A percentile compares a stretch with the other conserved stretches of the same genome.
phyloP scores from a whole-genome alignment of 2,329 filamentous ascomycete genomes.

The Atkinsonella hypoxylon region DNA sequence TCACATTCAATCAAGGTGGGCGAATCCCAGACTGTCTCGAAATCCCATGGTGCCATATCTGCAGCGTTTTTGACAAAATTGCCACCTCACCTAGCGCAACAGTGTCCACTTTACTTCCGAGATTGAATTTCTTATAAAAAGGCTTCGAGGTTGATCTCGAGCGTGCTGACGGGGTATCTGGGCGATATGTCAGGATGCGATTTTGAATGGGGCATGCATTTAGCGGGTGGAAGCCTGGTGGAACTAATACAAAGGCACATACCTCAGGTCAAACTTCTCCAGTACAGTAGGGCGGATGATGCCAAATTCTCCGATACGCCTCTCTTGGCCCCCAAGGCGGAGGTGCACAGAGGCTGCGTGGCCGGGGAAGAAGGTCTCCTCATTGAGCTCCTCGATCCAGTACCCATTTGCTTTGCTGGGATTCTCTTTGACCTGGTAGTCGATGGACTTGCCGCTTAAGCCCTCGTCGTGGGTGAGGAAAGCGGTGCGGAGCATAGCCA shows the following conservation, averaged over 20 bases:
- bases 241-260: slow-evolving; percentile 16
- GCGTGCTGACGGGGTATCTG: slow-evolving; percentile 80
- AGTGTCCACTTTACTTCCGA: slow-evolving; percentile 1
- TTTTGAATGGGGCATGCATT: not conserved
- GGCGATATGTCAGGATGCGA: not conserved
- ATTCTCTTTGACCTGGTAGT: slow-evolving; percentile 41
- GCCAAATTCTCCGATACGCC: slow-evolving; percentile 78
- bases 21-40: not conserved
- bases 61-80: not conserved
- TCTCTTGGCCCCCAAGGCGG: slow-evolving; percentile 59
- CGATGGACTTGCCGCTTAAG: slow-evolving; percentile 35
- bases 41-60: not conserved
- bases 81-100: not conserved
- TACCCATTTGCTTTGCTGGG: slow-evolving; percentile 59
- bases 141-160: slow-evolving; percentile 90
- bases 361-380: slow-evolving; percentile 83
- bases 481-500: slow-evolving; percentile 78
- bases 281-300: slow-evolving; percentile 88
- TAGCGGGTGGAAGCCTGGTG: no score
- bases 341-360: slow-evolving; percentile 79
- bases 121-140: slow-evolving; percentile 52
- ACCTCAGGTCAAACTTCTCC: slow-evolving; percentile 85
- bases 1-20: not conserved
- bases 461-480: slow-evolving; percentile 71
- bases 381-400: slow-evolving; percentile 88